Evolutionary conservation across 208 protist genomes (phyloP).

Genomic region (Leishmania turanica): DNA sequence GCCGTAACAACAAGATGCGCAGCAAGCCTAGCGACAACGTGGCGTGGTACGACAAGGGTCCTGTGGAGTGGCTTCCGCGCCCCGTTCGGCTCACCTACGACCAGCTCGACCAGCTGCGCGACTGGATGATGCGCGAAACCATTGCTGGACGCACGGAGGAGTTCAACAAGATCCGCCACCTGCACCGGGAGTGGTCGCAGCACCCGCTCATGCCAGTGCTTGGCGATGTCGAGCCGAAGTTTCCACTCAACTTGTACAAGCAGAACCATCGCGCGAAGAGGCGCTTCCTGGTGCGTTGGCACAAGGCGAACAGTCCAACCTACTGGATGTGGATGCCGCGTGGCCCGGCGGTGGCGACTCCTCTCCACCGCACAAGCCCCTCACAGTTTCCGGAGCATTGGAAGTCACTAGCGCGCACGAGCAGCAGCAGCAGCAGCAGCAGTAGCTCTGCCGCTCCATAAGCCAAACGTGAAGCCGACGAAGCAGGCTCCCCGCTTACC

Average conservation of each 20-base stretch:
- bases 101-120: constrained; percentile 78
- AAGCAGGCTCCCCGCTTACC: not conserved
- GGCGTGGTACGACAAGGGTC: constrained; percentile 90
- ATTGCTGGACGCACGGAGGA: constrained; percentile 65
- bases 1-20: constrained; percentile 87
- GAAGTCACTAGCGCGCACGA: constrained; percentile 51
- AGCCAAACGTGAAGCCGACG: not conserved
- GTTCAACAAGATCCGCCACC: constrained; percentile 74
- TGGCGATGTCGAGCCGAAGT: constrained; percentile 90
- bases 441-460: not conserved
- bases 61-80: constrained; percentile 90
- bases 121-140: constrained; percentile 92
- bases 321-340: constrained; percentile 91
- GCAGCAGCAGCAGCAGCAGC: not conserved
- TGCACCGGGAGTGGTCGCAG: constrained; percentile 89
- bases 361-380: constrained; percentile 66
- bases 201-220: constrained; percentile 90
- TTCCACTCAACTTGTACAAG: constrained; percentile 90
- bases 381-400: constrained; percentile 84
- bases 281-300: constrained; percentile 87
- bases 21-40: constrained; percentile 89
- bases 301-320: constrained; percentile 89
- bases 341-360: constrained; percentile 50
- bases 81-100: constrained; percentile 84
- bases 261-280: constrained; percentile 86